Evolutionary conservation across 441 rosid species (phyloP).

Genomic region (Omphalea diandra): DNA sequence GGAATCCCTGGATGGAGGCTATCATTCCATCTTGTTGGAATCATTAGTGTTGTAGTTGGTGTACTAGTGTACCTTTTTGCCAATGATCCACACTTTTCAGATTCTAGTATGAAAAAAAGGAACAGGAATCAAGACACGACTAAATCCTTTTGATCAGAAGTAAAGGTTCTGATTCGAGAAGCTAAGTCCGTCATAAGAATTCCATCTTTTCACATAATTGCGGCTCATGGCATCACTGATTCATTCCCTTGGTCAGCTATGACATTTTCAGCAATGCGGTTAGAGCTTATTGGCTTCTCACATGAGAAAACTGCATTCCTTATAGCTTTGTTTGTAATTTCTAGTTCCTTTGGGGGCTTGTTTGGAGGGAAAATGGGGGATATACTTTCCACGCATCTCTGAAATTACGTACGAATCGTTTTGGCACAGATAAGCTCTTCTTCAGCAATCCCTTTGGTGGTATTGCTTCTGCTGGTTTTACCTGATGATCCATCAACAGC

Average conservation of each 20-base stretch:
- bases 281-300: constrained; percentile 80
- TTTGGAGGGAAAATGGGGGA: constrained; percentile 89
- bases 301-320: constrained; percentile 65
- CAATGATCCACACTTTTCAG: constrained; percentile 59
- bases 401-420: constrained; percentile 65
- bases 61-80: constrained; percentile 62
- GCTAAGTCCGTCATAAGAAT: constrained; percentile 51
- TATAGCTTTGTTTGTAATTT: constrained; percentile 53
- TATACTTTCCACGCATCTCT: constrained; percentile 49
- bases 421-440: constrained; percentile 84
- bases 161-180: constrained; percentile 56
- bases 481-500: constrained; percentile 69
- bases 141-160: constrained; percentile 49
- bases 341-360: constrained; percentile 72
- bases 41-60: constrained; percentile 65
- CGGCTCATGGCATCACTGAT: constrained; percentile 78
- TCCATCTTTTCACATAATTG: constrained; percentile 77
- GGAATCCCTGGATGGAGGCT: constrained; percentile 89
- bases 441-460: constrained; percentile 77
- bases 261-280: constrained; percentile 84
- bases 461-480: constrained; percentile 63
- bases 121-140: constrained; percentile 30
- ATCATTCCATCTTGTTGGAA: constrained; percentile 73
- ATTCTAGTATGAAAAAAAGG: constrained; percentile 26
- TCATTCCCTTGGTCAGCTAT: constrained; percentile 88